A percentile compares a stretch with the other conserved stretches of the same genome.
These are phyloP conservation scores for Tetradesmus obliquus DNA, from an alignment of 139 green algal genomes.

Conservation along the genomic window DNA sequence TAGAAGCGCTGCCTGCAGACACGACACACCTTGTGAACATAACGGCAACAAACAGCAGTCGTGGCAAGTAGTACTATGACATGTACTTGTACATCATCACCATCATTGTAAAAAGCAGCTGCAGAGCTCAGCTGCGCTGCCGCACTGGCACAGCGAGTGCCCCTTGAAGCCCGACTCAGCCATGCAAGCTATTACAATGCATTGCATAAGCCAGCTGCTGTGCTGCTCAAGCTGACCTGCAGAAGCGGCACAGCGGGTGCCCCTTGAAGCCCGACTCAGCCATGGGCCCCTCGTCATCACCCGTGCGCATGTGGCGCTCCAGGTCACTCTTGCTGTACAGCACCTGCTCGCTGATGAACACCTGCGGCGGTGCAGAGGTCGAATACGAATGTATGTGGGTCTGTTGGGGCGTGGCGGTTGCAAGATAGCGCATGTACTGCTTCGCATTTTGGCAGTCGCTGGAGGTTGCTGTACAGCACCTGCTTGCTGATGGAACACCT, in stretches of 20 bases:
- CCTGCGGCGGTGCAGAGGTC: slow-evolving; percentile 63
- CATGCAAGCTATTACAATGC: no score
- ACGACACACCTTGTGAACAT: slow-evolving; percentile 67
- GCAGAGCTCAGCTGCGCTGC: slow-evolving; percentile 57
- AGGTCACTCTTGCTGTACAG: slow-evolving; percentile 88
- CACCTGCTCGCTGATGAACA: slow-evolving; percentile 94
- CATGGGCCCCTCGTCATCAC: slow-evolving; percentile 82
- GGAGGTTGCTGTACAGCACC: slow-evolving; percentile 89
- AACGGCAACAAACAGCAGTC: no score
- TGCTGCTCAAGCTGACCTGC: no score
- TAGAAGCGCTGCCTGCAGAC: slow-evolving; percentile 89
- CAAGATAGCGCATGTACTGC: no score
- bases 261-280: slow-evolving; percentile 90
- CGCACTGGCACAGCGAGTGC: slow-evolving; percentile 63
- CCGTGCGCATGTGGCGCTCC: slow-evolving; percentile 79
- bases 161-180: slow-evolving; percentile 91
- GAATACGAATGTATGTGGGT: no score
- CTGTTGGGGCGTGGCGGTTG: no score
- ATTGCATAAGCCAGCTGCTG: no score
- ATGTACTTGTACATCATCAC: slow-evolving; percentile 42
- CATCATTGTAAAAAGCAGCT: no score
- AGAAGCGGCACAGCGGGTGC: slow-evolving; percentile 81
- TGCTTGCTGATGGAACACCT: slow-evolving; percentile 95
- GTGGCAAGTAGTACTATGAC: no score
- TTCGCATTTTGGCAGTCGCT: no score